phyloP scores from a whole-genome alignment of 2,329 filamentous ascomycete genomes.

The Claviceps monticola region DNA sequence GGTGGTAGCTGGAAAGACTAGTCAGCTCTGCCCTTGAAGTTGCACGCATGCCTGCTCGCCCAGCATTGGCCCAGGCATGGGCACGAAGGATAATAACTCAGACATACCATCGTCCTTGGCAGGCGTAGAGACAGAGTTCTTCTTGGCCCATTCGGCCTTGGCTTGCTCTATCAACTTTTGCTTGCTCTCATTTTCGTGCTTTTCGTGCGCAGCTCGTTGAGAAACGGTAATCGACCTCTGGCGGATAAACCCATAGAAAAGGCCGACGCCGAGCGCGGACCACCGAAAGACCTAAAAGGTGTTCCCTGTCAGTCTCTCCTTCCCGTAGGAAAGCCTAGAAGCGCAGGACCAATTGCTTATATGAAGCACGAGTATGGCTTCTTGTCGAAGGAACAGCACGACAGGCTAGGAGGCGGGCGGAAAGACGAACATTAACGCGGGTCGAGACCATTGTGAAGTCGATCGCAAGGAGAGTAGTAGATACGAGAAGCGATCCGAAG shows the following conservation, averaged over 20 bases:
- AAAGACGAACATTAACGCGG: conserved; percentile 50
- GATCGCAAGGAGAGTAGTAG: conserved; percentile 28
- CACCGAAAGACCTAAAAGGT: conserved; percentile 77
- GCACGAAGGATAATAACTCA: background rate
- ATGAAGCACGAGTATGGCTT: conserved; percentile 9
- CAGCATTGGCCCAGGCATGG: background rate
- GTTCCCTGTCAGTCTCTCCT: conserved; percentile 16
- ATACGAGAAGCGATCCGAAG: conserved; percentile 22
- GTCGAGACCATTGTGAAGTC: conserved; percentile 47
- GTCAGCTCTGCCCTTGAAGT: conserved; percentile 1
- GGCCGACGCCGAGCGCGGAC: conserved; percentile 78
- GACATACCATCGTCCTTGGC: conserved; percentile 20
- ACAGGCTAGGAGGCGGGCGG: conserved; percentile 11
- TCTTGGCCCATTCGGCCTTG: conserved; percentile 76
- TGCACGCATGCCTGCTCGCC: background rate
- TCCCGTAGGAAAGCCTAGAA: background rate
- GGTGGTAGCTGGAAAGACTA: conserved; percentile 16
- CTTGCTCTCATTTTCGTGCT: conserved; percentile 84
- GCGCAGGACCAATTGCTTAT: background rate
- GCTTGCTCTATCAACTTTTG: conserved; percentile 83
- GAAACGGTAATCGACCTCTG: conserved; percentile 65
- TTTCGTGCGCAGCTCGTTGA: conserved; percentile 54
- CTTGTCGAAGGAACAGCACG: background rate
- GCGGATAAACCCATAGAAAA: conserved; percentile 94
- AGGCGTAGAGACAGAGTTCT: conserved; percentile 41